phyloP scores from a whole-genome alignment of 2,329 filamentous ascomycete genomes.

The Teratosphaeria pseudoeucalypti region DNA sequence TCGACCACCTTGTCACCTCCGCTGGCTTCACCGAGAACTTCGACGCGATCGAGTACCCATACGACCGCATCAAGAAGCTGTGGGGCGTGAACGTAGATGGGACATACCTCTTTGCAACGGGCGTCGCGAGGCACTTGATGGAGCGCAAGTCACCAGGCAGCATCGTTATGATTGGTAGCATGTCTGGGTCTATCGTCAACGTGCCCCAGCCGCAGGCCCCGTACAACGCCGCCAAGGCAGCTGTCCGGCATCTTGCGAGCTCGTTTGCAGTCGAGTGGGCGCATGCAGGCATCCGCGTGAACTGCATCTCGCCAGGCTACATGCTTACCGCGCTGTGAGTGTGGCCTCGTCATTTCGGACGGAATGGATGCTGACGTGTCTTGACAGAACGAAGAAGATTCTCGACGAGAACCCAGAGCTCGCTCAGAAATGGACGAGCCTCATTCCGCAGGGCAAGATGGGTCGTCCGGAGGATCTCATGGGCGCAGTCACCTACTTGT shows the following conservation, averaged over 20 bases:
- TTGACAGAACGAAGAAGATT: slow-evolving; percentile 73
- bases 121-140: slow-evolving; percentile 81
- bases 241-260: slow-evolving; percentile 75
- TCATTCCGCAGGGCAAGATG: slow-evolving; percentile 92
- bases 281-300: slow-evolving; percentile 74
- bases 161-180: slow-evolving; percentile 91
- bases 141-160: slow-evolving; percentile 66
- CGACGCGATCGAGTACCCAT: slow-evolving; percentile 79
- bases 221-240: slow-evolving; percentile 90
- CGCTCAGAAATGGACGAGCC: slow-evolving; percentile 77
- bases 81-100: slow-evolving; percentile 92
- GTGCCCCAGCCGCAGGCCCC: slow-evolving; percentile 88
- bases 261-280: slow-evolving; percentile 94
- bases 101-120: slow-evolving; percentile 78
- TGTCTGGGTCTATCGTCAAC: slow-evolving; percentile 90
- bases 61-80: slow-evolving; percentile 83
- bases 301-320: slow-evolving; percentile 91
- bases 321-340: slow-evolving; percentile 88
- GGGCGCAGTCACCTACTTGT: slow-evolving; percentile 80
- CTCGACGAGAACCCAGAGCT: slow-evolving; percentile 87
- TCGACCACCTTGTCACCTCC: slow-evolving; percentile 89
- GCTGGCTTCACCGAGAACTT: slow-evolving; percentile 96
- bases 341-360: neutral
- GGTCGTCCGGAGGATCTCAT: slow-evolving; percentile 83
- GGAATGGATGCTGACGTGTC: slow-evolving; percentile 4